Evolutionary conservation across 305 asterid genomes (phyloP), one percentile per base, ranked within the genome.

Genomic region (Fraxinus dipetala): DNA sequence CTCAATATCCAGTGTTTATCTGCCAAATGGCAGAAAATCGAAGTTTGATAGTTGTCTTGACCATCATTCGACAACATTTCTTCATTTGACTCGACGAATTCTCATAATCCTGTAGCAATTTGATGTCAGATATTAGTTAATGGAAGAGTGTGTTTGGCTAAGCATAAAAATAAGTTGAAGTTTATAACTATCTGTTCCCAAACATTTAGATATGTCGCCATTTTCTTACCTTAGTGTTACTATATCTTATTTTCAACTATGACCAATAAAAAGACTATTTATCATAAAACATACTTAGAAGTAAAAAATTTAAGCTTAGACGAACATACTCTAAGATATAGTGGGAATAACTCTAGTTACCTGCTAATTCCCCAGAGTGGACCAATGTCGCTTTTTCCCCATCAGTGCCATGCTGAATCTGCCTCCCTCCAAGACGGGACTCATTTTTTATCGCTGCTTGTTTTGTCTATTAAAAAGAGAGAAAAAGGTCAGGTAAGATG

Each of bases 101-200:
- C 85, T 87, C 89, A 76, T 85, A 82, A 81, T 84, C 95, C 95
- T 93, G 88, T 74, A 84, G 45, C 85, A 85, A 61, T 61, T 61
- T 22, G 69, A 20, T 61, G 69, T 61, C 70, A 61, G 26, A 61
- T 61, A 61, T 61, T 26, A 61, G 70, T 22, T 61, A 20, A 8
- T 22, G 73, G 34, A 65, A 65, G 73, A 10, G 73, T 1, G 2
- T 11, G 34, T 65, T 65, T 65, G 35, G 31, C 31, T 20, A 59
- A 20, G 30, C 31, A 61, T 61, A 20, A 61, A 61, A 61, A 22
- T 6, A 2, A 20, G 70, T 61, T 45, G 54, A 45, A 45, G 3
- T 45, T 45, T 11, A 11, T 45, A 45, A 11, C 54, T 45, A 45
- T 45, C 22, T 56, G 65, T 18, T 56, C 8, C 65, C 65, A 56